These are phyloP conservation scores for Eucalyptus sp. DNA, from an alignment of 345 rosid species.

Conservation along the genomic window DNA sequence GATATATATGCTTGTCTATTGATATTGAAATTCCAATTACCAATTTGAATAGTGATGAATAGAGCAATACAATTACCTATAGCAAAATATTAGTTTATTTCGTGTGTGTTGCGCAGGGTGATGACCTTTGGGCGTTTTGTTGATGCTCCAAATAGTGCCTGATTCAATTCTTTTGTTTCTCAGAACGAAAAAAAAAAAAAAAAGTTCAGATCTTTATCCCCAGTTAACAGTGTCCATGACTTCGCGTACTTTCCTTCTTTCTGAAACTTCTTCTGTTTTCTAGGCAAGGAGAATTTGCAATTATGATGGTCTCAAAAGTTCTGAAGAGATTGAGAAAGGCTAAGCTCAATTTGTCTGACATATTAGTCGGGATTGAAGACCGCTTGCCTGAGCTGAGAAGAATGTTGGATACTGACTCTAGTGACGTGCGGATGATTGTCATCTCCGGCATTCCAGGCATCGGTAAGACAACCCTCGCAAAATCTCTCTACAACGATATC, in stretches of 20 bases:
- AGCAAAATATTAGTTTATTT: no score
- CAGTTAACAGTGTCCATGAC: background rate
- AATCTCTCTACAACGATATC: no score
- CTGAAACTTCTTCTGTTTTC: background rate
- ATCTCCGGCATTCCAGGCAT: background rate
- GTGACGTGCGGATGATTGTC: background rate
- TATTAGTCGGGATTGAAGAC: background rate
- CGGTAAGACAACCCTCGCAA: background rate
- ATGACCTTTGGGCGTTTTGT: no score
- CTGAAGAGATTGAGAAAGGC: background rate
- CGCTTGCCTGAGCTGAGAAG: background rate
- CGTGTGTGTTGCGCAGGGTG: rapidly evolving
- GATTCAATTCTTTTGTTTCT: rapidly evolving
- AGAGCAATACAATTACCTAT: no score
- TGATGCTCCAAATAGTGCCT: rapidly evolving
- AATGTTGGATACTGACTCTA: background rate
- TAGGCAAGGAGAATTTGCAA: background rate
- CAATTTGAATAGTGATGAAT: no score
- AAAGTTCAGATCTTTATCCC: background rate
- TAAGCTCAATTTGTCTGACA: background rate
- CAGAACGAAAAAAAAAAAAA: rapidly evolving
- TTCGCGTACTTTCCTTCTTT: background rate
- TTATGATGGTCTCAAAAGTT: background rate
- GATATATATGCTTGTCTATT: no score
- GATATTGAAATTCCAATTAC: no score